phyloP scores from a whole-genome alignment of 495 filamentous ascomycete species.

The Podospora pseudocomata region DNA sequence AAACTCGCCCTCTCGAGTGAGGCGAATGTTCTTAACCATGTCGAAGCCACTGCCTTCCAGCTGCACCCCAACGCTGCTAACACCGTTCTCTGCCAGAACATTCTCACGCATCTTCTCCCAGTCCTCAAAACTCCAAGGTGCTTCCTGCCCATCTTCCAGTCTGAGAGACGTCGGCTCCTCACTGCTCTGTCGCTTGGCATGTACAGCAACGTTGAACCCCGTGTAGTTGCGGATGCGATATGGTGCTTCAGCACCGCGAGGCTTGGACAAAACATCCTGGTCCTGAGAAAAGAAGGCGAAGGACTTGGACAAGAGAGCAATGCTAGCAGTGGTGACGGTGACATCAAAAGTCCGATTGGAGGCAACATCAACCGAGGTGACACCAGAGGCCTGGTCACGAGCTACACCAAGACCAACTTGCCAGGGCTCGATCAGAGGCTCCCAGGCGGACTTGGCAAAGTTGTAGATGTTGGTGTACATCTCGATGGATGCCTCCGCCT shows the following conservation, averaged over 20 bases:
- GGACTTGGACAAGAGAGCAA: constrained; percentile 88
- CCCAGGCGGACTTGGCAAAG: constrained; percentile 98
- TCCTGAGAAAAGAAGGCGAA: constrained; percentile 84
- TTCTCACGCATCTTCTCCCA: constrained; percentile 91
- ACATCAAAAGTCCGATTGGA: constrained; percentile 88
- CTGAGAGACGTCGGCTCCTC: constrained; percentile 63
- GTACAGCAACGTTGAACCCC: constrained; percentile 81
- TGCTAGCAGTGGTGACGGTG: constrained; percentile 88
- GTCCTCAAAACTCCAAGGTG: constrained; percentile 94
- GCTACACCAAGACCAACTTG: constrained; percentile 86
- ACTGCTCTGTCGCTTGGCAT: constrained; percentile 66
- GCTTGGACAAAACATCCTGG: constrained; percentile 91
- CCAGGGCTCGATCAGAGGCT: constrained; percentile 95
- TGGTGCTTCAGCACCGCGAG: constrained; percentile 84
- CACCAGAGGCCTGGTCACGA: constrained; percentile 68
- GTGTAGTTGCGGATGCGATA: constrained; percentile 94
- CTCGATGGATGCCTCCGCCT: constrained; percentile 82
- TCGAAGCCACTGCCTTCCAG: constrained; percentile 95
- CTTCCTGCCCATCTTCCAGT: constrained; percentile 82
- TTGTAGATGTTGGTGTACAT: constrained; percentile 97
- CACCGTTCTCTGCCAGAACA: constrained; percentile 70
- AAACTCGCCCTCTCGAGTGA: constrained; percentile 90
- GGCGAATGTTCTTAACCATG: constrained; percentile 76
- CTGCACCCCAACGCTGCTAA: constrained; percentile 72
- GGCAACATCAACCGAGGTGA: constrained; percentile 75